Conservation (phyloP, 2,329 filamentous ascomycete genomes). For the Talaromyces funiculosus region DNA sequence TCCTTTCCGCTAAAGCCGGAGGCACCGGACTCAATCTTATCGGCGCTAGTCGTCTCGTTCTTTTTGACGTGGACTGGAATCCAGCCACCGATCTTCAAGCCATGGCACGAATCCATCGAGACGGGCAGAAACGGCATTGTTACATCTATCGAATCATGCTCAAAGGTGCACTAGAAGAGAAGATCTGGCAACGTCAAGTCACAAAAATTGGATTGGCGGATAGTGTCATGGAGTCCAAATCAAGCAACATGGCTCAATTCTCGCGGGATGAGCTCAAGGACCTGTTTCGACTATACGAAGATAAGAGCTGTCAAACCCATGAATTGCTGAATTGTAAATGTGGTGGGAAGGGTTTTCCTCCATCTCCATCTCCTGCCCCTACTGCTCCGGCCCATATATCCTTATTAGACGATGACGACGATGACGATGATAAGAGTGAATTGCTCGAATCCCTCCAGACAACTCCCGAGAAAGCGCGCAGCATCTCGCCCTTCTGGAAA, state of each 20-base stretch:
- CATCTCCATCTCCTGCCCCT: not conserved
- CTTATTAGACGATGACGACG: slow-evolving; percentile 19
- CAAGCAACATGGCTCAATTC: slow-evolving; percentile 52
- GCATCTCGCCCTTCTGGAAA: slow-evolving; percentile 10
- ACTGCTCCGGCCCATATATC: slow-evolving; percentile 4
- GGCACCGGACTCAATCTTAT: slow-evolving; percentile 66
- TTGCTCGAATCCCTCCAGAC: not conserved
- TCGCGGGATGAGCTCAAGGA: slow-evolving; percentile 61
- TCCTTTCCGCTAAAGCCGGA: slow-evolving; percentile 67
- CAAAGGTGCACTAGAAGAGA: slow-evolving; percentile 65
- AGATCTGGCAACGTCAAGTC: slow-evolving; percentile 68
- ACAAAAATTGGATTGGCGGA: slow-evolving; percentile 66
- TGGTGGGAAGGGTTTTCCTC: slow-evolving; percentile 45
- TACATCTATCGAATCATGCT: slow-evolving; percentile 65
- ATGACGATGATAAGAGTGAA: slow-evolving; percentile 9
- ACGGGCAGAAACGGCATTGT: slow-evolving; percentile 63
- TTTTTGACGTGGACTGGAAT: slow-evolving; percentile 74
- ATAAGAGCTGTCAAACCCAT: slow-evolving; percentile 60
- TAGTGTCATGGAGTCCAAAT: slow-evolving; percentile 63
- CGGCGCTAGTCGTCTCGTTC: slow-evolving; percentile 62
- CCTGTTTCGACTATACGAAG: slow-evolving; percentile 60
- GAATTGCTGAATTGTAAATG: slow-evolving; percentile 61
- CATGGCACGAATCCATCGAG: slow-evolving; percentile 68
- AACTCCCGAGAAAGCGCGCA: not conserved
- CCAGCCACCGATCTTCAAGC: slow-evolving; percentile 67